These are phyloP conservation scores for Suillus cothurnatus DNA, from an alignment of 768 basidiomycete genomes.

Conservation along the genomic window DNA sequence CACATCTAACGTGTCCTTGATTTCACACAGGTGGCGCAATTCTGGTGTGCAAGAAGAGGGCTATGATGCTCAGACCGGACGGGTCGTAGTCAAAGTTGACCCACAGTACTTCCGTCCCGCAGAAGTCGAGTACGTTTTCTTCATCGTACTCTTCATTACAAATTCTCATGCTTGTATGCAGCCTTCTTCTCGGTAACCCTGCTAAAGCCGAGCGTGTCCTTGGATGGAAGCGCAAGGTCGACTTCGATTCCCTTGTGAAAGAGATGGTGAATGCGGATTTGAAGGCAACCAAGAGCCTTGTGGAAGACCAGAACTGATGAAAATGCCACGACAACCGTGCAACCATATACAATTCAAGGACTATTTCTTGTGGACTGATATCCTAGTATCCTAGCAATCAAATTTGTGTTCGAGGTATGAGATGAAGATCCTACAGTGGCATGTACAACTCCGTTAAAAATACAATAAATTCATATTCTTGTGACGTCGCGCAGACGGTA, in stretches of 20 bases:
- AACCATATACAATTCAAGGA: neutral
- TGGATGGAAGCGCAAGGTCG: constrained; percentile 88
- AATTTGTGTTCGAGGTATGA: neutral
- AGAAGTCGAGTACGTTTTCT: constrained; percentile 81
- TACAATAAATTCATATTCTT: neutral
- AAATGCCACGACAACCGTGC: neutral
- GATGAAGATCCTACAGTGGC: neutral
- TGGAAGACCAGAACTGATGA: constrained; percentile 80
- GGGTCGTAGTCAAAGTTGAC: constrained; percentile 83
- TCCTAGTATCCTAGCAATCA: neutral
- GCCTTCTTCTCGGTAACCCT: constrained; percentile 84
- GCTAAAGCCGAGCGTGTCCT: constrained; percentile 87
- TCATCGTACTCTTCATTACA: constrained; percentile 2
- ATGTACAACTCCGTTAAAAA: neutral
- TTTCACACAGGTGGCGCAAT: constrained; percentile 68
- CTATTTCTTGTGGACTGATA: constrained; percentile 5
- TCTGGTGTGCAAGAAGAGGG: constrained; percentile 77
- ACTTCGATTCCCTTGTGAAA: constrained; percentile 81
- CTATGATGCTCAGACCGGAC: constrained; percentile 66
- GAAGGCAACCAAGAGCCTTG: constrained; percentile 67
- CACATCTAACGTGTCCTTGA: constrained; percentile 4
- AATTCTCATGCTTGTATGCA: constrained; percentile 26
- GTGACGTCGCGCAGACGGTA: neutral
- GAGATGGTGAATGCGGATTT: constrained; percentile 93
- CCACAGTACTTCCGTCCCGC: constrained; percentile 91